phyloP scores from a whole-genome alignment of 164 flowering plant genomes.

The Magnolia officinalis region DNA sequence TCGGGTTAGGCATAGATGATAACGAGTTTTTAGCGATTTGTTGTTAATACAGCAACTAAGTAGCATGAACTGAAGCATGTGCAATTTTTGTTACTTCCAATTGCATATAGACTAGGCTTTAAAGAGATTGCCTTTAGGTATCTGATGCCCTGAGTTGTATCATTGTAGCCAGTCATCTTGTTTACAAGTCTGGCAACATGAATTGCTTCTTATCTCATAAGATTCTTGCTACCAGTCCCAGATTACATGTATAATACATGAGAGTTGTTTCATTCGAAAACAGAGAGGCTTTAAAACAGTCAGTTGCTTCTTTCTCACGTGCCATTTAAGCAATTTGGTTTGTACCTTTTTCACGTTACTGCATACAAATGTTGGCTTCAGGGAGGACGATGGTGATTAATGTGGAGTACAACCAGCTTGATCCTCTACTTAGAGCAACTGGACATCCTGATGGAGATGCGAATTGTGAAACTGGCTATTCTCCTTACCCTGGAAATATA shows the following conservation, averaged over 20 bases:
- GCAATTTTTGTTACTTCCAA: too few relatives aligned
- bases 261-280: too few relatives aligned
- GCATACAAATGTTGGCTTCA: constrained; percentile 22
- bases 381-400: constrained; percentile 98
- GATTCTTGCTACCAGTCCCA: too few relatives aligned
- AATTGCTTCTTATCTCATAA: too few relatives aligned
- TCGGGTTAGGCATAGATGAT: too few relatives aligned
- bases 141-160: background rate
- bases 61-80: too few relatives aligned
- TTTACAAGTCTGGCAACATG: too few relatives aligned
- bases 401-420: constrained; percentile 99
- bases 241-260: too few relatives aligned
- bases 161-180: background rate
- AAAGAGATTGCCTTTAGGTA: background rate
- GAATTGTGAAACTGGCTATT: constrained; percentile 86
- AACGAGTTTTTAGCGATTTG: too few relatives aligned
- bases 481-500: constrained; percentile 97
- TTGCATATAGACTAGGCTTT: too few relatives aligned
- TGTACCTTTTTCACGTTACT: background rate
- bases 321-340: background rate
- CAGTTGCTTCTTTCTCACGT: background rate
- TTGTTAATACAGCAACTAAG: too few relatives aligned
- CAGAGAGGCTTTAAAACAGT: background rate
- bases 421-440: constrained; percentile 87
- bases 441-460: constrained; percentile 89